phyloP scores from a whole-genome alignment of 1,284 basidiomycete species.

The Trichosporon coremiiforme region DNA sequence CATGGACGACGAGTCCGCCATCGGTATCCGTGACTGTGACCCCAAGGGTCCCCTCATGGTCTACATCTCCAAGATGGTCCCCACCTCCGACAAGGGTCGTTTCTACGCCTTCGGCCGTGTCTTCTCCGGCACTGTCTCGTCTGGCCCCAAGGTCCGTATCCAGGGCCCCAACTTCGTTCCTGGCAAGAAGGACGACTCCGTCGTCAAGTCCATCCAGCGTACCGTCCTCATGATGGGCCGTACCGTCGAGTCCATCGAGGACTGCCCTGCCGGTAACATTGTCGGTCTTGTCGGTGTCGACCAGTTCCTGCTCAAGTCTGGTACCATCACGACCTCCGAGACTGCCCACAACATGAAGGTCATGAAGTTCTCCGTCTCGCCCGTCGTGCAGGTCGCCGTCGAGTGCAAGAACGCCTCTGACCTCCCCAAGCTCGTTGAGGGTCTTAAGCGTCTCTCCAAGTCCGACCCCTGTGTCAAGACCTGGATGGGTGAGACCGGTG shows the following conservation, averaged over 20 bases:
- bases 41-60: constrained; percentile 95
- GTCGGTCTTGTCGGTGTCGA: constrained; percentile 99
- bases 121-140: constrained; percentile 96
- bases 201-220: constrained; percentile 97
- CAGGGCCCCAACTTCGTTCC: constrained; percentile 99
- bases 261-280: constrained; percentile 99
- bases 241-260: constrained; percentile 97
- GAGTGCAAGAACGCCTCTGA: constrained; percentile 99
- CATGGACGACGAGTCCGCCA: constrained; percentile 99
- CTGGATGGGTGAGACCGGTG: constrained; percentile 88
- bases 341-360: constrained; percentile 99
- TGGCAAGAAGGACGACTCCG: constrained; percentile 98
- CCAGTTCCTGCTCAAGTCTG: constrained; percentile 99
- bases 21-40: constrained; percentile 98
- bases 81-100: constrained; percentile 99
- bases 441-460: constrained; percentile 99
- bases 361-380: constrained; percentile 99
- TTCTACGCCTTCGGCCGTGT: constrained; percentile 99
- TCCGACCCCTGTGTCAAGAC: constrained; percentile 99
- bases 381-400: constrained; percentile 98
- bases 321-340: constrained; percentile 96
- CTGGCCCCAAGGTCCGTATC: constrained; percentile 98
- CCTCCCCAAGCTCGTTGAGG: constrained; percentile 99
- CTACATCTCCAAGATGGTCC: constrained; percentile 99
- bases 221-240: constrained; percentile 99